Evolutionary conservation across 2,329 filamentous ascomycete genomes (phyloP).

Genomic region (Didymella pinodella): DNA sequence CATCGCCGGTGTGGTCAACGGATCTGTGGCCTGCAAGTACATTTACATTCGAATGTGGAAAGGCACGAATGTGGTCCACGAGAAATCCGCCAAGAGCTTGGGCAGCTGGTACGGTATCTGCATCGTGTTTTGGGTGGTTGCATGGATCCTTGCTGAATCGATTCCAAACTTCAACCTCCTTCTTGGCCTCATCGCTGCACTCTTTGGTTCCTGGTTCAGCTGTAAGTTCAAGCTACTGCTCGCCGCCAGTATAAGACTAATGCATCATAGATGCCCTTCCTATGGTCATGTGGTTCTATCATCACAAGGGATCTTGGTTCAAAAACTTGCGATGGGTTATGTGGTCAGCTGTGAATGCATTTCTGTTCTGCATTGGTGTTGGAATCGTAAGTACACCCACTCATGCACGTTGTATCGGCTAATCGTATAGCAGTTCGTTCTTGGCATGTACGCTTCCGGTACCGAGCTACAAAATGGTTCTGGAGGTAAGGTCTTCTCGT

Average conservation of each 20-base stretch:
- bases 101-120: slow-evolving; percentile 67
- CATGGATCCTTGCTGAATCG: slow-evolving; percentile 73
- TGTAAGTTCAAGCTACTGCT: slow-evolving; percentile 48
- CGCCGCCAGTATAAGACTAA: slow-evolving; percentile 1
- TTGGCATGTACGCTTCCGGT: slow-evolving; percentile 44
- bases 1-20: slow-evolving; percentile 75
- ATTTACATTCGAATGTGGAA: slow-evolving; percentile 70
- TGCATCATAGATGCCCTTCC: slow-evolving; percentile 48
- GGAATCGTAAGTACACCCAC: slow-evolving; percentile 35
- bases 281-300: slow-evolving; percentile 57
- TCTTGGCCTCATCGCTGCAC: slow-evolving; percentile 66
- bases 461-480: slow-evolving; percentile 31
- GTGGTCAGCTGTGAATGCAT: slow-evolving; percentile 55
- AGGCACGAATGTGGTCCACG: slow-evolving; percentile 57
- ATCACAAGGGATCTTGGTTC: slow-evolving; percentile 56
- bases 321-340: slow-evolving; percentile 52
- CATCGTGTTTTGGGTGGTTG: slow-evolving; percentile 64
- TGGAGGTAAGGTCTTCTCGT: slow-evolving; percentile 42
- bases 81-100: slow-evolving; percentile 34
- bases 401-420: not conserved
- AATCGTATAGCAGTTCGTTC: slow-evolving; percentile 29
- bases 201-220: slow-evolving; percentile 75
- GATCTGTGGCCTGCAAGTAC: slow-evolving; percentile 71
- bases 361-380: slow-evolving; percentile 51
- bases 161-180: slow-evolving; percentile 74